Base-by-base conservation (phyloP, 2,329 filamentous ascomycete species). In the Fusarium sp. region DNA sequence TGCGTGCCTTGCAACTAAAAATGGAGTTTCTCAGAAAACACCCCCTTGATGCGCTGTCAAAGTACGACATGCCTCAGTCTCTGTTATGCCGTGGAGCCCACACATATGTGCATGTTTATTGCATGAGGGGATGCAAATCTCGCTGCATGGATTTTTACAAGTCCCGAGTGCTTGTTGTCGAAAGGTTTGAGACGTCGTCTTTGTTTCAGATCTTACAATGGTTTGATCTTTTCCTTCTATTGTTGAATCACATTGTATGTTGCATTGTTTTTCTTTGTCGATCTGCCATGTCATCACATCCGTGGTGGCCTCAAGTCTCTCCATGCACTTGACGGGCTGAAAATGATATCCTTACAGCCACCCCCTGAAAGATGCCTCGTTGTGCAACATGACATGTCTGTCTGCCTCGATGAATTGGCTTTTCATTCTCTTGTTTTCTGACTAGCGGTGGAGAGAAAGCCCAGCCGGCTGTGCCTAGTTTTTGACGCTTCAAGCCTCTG, bases 11-110 rank as follows among this genome's bases (percentile, higher is more conserved):
- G 48, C 30, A 52, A 52, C 48, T 52, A 52, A 52, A 52, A 52
- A 52, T 52, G 48, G 48, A 52, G 48, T 66, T 30, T 64, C 37
- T 63, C 56, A 16, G n/a, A 5, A 13, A 25, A 16, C n/a, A 32
- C 48, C 64, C 57, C 65, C 50, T 52, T 27, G 75, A 78, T 78
- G 76, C 70, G 76, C 73, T 78, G 76, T 78, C 76, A 76, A 32
- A 56, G 76, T 77, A 70, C 70, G 52, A 78, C 75, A 62, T 71
- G 54, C 23, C 48, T 54, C 45, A 32, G 4, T 11, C 66, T 48
- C n/a, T 70, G 72, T 66, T 62, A 77, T 78, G 75, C 66, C 73
- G 75, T 76, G 76, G 76, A 72, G 69, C 76, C 76, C 73, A 78
- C 57, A 50, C n/a, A 65, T 76, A 75, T 20, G 48, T 52, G 27